Evolutionary conservation across 2,329 filamentous ascomycete species (phyloP).

Genomic region (Alternaria consortialis): DNA sequence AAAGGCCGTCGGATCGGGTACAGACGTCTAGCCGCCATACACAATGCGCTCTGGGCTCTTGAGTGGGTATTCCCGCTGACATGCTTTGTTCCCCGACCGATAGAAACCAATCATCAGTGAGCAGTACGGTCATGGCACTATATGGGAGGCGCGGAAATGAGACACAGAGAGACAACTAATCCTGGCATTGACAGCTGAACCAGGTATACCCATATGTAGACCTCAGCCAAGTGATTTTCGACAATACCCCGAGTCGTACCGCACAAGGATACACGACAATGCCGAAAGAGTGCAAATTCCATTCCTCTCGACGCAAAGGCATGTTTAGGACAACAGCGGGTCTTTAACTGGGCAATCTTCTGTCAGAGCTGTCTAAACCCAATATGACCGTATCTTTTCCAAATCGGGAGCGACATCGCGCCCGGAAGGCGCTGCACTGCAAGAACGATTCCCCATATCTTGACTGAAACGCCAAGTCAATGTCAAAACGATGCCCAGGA

Average conservation of each 20-base stretch:
- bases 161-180: not conserved
- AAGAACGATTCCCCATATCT: not conserved
- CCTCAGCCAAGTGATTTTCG: not conserved
- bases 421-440: not conserved
- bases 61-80: not conserved
- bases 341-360: not conserved
- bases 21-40: not conserved
- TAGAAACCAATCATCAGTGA: not conserved
- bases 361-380: not conserved
- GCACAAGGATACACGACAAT: not conserved
- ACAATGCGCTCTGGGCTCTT: not conserved
- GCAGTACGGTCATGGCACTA: not conserved
- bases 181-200: not conserved
- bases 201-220: not conserved
- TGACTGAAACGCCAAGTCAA: conserved; percentile 13
- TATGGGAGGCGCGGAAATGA: not conserved
- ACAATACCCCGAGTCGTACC: not conserved
- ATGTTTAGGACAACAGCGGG: not conserved
- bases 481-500: conserved; percentile 8
- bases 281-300: not conserved
- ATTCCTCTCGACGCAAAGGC: not conserved
- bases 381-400: not conserved
- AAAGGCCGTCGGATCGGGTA: not conserved
- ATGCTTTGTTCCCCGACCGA: not conserved
- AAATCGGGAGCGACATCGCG: not conserved